These are phyloP conservation scores for Chalaropsis thielavioides DNA, from an alignment of 2,329 filamentous ascomycete species.

Conservation along the genomic window DNA sequence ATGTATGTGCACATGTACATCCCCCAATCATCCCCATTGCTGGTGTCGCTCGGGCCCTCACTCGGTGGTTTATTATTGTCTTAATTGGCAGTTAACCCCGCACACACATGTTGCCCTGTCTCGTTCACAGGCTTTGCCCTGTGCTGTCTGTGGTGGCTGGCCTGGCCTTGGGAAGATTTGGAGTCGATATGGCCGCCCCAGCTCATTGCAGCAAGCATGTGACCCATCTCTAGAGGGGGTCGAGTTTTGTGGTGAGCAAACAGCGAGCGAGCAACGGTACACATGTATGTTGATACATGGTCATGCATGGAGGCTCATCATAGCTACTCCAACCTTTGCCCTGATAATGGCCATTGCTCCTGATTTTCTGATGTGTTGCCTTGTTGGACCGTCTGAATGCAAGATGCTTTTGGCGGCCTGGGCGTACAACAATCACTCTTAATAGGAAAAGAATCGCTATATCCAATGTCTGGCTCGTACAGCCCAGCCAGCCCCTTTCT, in stretches of 20 bases:
- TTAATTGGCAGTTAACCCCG: neutral
- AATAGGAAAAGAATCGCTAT: neutral
- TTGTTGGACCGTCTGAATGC: neutral
- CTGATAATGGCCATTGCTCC: neutral
- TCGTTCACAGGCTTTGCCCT: neutral
- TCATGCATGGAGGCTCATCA: neutral
- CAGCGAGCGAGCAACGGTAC: too few relatives aligned
- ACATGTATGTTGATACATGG: neutral
- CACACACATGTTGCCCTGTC: neutral
- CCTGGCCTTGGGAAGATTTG: neutral
- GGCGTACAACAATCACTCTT: neutral
- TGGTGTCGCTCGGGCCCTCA: conserved; percentile 1
- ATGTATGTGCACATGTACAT: neutral
- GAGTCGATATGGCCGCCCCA: neutral
- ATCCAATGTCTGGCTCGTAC: neutral
- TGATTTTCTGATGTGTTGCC: neutral
- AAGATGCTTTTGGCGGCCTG: neutral
- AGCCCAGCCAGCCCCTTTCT: neutral
- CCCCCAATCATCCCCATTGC: neutral
- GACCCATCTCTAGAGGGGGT: neutral
- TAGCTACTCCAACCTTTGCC: neutral
- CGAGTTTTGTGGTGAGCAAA: too few relatives aligned
- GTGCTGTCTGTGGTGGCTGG: neutral
- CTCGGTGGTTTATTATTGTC: conserved; percentile 5
- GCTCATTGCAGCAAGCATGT: neutral